These are phyloP conservation scores for Bretschneidera sinensis DNA, from an alignment of 345 rosid species.

Conservation along the genomic window DNA sequence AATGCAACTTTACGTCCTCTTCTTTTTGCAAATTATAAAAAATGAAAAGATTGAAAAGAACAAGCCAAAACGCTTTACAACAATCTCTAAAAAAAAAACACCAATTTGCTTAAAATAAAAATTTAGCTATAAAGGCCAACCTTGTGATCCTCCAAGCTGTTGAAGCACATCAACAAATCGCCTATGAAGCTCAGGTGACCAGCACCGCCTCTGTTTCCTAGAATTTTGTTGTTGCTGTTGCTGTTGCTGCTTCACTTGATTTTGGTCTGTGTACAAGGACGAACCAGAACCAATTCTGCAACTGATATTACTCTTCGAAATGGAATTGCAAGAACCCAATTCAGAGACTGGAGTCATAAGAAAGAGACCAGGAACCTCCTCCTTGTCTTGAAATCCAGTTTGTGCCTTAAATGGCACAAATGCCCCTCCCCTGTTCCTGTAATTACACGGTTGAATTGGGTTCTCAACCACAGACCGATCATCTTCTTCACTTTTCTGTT, in stretches of 20 bases:
- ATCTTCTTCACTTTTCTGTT: slow-evolving; percentile 41
- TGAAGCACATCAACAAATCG: slow-evolving; percentile 67
- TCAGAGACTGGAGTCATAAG: slow-evolving; percentile 36
- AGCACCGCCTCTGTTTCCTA: slow-evolving; percentile 70
- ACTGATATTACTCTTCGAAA: slow-evolving; percentile 10
- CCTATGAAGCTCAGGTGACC: slow-evolving; percentile 81
- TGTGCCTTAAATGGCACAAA: slow-evolving; percentile 37
- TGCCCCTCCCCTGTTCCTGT: slow-evolving; percentile 28
- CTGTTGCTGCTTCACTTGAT: slow-evolving; percentile 25
- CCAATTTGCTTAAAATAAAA: not conserved
- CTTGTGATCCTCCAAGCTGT: slow-evolving; percentile 67
- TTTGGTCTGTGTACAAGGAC: slow-evolving; percentile 21
- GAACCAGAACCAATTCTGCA: slow-evolving; percentile 11
- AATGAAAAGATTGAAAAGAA: not conserved
- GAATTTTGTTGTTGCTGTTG: slow-evolving; percentile 29
- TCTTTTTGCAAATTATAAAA: not conserved
- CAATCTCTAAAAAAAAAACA: not conserved
- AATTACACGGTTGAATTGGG: slow-evolving; percentile 30
- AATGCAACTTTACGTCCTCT: not conserved
- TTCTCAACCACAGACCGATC: slow-evolving; percentile 34
- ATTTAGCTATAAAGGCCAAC: slow-evolving; percentile 26
- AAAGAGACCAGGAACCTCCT: slow-evolving; percentile 34
- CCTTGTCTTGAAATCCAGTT: slow-evolving; percentile 24
- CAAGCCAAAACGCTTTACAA: not conserved
- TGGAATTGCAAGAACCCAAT: slow-evolving; percentile 18